A percentile compares a stretch with the other conserved stretches of the same genome.
Conservation (phyloP, 257 asterid species). For the Solanum megistacrolobum region DNA sequence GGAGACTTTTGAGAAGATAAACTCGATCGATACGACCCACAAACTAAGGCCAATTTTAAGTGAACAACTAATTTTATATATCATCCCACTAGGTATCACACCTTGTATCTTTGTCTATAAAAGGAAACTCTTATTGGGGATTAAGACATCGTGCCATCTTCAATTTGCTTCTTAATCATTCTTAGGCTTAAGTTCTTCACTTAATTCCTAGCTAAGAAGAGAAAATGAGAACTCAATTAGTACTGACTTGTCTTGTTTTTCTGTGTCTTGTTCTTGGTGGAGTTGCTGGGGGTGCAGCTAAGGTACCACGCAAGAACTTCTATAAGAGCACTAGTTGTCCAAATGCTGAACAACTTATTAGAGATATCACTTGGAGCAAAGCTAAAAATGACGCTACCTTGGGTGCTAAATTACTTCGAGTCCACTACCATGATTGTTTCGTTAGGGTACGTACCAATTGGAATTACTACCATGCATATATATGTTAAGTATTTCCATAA, state of each 20-base stretch:
- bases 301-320: not conserved
- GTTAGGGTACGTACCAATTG: conserved; percentile 6
- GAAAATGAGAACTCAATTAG: not conserved
- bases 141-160: not conserved
- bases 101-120: not conserved
- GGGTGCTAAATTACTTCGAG: conserved; percentile 26
- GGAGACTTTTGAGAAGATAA: not conserved
- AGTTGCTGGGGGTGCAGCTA: not conserved
- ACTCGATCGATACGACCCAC: not conserved
- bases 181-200: not conserved
- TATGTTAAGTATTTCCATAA: not conserved
- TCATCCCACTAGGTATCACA: not conserved
- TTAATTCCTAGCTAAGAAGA: not conserved
- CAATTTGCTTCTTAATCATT: not conserved
- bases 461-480: not conserved
- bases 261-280: not conserved
- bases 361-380: conserved; percentile 8
- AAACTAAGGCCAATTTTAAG: not conserved
- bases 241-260: not conserved
- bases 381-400: conserved; percentile 6
- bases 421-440: conserved; percentile 32
- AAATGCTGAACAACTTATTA: conserved; percentile 11
- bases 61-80: not conserved
- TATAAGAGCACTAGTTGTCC: conserved; percentile 10
- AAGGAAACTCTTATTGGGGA: not conserved